Base-by-base conservation (phyloP, 108 stramenopile species). In the Conticribra weissflogii region DNA sequence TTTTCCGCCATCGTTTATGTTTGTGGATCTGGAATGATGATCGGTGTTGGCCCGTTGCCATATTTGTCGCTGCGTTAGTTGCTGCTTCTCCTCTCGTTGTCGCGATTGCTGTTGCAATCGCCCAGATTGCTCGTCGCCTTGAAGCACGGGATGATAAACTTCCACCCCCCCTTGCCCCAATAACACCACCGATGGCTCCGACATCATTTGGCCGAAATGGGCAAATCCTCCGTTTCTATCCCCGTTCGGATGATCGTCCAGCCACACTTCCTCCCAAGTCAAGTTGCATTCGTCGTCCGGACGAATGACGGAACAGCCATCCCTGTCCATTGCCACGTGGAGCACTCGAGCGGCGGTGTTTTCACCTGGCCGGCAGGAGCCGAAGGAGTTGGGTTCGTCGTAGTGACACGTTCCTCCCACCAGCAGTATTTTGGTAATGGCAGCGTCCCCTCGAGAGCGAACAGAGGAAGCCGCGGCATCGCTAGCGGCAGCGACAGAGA, bases 151-250 rank as follows among this genome's bases (percentile, higher is more conserved):
- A 3, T 52, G 15, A 8, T 28, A 53, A 23, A 65, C 12, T 34
- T 65, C 64, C 8, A 65, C 29, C n/a, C 64, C 64, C 9, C 50
- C 64, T 25, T 65, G 64, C 0, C 64, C 64, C 34, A 65, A 19
- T 28, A 65, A 24, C 15, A 46, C 49, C 18, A 65, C 31, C 49
- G 50, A 33, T 51, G 36, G 36, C 23, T 61, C 32, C 4, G 36
- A 63, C 45, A 27, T 63, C 33, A 1, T 41, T 12, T 41, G 36
- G 12, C 12, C 36, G 36, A 41, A 41, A 12, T 41, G 12, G 8
- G 64, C 64, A 65, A 65, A 65, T 19, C 64, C 64, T 19, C 64
- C 64, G 23, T 65, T 65, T 34, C 64, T 30, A 31, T 65, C 64
- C 2, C 64, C 64, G 22, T 28, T 30, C 0, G 64, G 51, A 53